Percentiles rank a stretch among this genome's conserved stretches.
These are phyloP conservation scores for Tricholoma matsutake DNA, from an alignment of 768 basidiomycete genomes.

Conservation along the genomic window DNA sequence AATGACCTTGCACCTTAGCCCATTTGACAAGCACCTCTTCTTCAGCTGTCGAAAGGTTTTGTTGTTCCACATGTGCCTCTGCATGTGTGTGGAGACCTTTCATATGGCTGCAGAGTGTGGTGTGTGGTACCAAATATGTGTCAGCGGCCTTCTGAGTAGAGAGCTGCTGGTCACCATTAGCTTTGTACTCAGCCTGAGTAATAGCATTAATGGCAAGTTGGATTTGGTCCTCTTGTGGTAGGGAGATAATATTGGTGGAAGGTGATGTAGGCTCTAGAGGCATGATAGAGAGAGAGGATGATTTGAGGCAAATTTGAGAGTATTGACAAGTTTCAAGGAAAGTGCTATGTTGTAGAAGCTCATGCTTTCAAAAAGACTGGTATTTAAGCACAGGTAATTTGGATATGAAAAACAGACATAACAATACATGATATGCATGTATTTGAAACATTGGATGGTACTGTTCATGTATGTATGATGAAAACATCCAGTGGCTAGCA, in stretches of 20 bases:
- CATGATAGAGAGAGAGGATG: too few relatives aligned
- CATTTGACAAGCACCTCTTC: conserved; percentile 22
- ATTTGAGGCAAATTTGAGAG: too few relatives aligned
- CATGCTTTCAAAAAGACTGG: too few relatives aligned
- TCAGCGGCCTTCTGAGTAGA: conserved; percentile 17
- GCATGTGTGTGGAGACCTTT: conserved; percentile 7
- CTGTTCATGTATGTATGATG: too few relatives aligned
- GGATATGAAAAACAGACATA: too few relatives aligned
- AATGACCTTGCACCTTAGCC: conserved; percentile 18
- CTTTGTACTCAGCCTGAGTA: background rate
- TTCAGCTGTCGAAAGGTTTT: conserved; percentile 8
- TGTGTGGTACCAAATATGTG: conserved; percentile 15
- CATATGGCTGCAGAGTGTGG: background rate
- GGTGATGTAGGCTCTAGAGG: too few relatives aligned
- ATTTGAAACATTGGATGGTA: too few relatives aligned
- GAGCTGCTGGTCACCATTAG: conserved; percentile 8
- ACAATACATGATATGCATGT: too few relatives aligned
- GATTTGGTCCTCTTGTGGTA: conserved; percentile 11
- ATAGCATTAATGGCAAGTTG: conserved; percentile 13
- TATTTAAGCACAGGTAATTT: too few relatives aligned
- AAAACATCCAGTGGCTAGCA: too few relatives aligned
- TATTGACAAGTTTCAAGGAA: too few relatives aligned
- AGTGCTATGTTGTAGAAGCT: too few relatives aligned
- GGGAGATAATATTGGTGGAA: background rate
- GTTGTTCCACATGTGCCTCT: conserved; percentile 16